A percentile compares a stretch with the other conserved stretches of the same genome.
Conservation (phyloP, 345 rosid genomes). For the Triadica sebifera region DNA sequence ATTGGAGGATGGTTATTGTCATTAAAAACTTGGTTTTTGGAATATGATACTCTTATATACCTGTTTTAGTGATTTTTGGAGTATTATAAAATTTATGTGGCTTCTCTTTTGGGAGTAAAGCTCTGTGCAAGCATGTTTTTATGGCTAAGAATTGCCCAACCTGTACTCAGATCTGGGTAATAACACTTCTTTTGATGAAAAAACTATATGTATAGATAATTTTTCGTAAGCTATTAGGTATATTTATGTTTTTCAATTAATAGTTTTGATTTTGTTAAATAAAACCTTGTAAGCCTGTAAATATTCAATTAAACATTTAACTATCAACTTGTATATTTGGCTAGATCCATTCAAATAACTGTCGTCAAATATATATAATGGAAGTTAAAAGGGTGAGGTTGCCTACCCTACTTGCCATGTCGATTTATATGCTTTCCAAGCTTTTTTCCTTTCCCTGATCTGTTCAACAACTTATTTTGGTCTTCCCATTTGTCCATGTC, state of each 20-base stretch:
- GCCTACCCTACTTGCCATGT: neutral
- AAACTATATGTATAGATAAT: neutral
- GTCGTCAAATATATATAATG: neutral
- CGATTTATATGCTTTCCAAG: neutral
- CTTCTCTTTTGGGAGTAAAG: neutral
- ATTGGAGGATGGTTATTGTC: no score
- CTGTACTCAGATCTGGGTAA: neutral
- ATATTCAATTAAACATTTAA: neutral
- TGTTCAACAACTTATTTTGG: neutral
- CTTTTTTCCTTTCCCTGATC: neutral
- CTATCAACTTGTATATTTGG: neutral
- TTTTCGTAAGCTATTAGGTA: no score
- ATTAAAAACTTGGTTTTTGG: no score
- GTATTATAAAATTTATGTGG: neutral
- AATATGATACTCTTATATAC: no score
- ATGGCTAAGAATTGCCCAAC: neutral
- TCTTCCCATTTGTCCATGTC: slow-evolving; percentile 1
- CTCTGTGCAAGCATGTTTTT: neutral
- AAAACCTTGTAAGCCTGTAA: no score
- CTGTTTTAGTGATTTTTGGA: no score
- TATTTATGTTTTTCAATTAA: no score
- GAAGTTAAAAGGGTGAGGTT: neutral
- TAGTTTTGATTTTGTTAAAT: no score
- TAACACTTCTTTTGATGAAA: neutral
- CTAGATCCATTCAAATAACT: neutral